A percentile compares a stretch with the other conserved stretches of the same genome.
phyloP scores from a whole-genome alignment of 768 basidiomycete genomes.

The Brasilioporus rufonigricans region DNA sequence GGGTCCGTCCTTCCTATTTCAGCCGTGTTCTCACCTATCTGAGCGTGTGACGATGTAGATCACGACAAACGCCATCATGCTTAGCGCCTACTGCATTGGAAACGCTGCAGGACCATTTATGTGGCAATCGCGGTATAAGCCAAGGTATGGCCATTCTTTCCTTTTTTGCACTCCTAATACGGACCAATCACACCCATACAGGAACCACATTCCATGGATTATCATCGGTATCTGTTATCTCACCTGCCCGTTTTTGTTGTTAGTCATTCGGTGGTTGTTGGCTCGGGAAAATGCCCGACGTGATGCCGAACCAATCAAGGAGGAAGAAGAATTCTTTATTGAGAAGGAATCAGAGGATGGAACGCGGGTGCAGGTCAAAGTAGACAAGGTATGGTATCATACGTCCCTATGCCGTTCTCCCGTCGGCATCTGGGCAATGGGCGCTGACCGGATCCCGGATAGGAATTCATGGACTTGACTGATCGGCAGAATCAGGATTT shows the following conservation, averaged over 20 bases:
- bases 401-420: neutral
- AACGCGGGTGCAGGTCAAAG: constrained; percentile 48
- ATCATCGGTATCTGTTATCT: constrained; percentile 67
- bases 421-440: neutral
- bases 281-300: constrained; percentile 61
- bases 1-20: constrained; percentile 42
- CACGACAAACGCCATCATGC: constrained; percentile 63
- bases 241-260: constrained; percentile 46
- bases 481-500: constrained; percentile 72
- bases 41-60: constrained; percentile 11
- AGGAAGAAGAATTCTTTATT: constrained; percentile 62
- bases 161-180: neutral
- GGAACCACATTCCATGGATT: constrained; percentile 75
- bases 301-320: constrained; percentile 55
- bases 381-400: constrained; percentile 53
- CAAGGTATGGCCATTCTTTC: constrained; percentile 42
- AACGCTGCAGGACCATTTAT: constrained; percentile 75
- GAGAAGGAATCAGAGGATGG: constrained; percentile 53
- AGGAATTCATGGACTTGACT: constrained; percentile 75
- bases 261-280: constrained; percentile 53
- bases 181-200: constrained; percentile 18
- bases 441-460: neutral
- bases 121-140: constrained; percentile 69
- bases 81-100: constrained; percentile 65
- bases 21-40: neutral